Conservation (phyloP, 116 monocot species). For the Dioscorea cayenensis region DNA sequence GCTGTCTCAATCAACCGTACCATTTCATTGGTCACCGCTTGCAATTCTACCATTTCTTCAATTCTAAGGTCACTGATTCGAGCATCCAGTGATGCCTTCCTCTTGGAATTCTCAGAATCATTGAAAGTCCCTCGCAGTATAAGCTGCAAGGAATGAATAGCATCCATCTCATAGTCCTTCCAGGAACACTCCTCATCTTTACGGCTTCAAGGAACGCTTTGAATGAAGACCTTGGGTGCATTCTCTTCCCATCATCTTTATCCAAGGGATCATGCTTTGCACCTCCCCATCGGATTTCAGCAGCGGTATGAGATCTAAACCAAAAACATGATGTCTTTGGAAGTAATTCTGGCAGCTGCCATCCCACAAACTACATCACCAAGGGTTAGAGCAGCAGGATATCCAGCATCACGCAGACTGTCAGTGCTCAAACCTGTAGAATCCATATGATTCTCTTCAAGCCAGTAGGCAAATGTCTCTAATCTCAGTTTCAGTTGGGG, state of each 20-base stretch:
- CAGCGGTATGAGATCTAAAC: constrained; percentile 67
- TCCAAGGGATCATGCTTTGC: constrained; percentile 59
- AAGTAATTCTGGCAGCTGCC: constrained; percentile 73
- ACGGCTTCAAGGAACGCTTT: constrained; percentile 84
- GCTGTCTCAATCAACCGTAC: constrained; percentile 91
- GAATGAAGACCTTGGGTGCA: constrained; percentile 88
- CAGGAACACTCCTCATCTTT: constrained; percentile 66
- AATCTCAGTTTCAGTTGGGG: constrained; percentile 62
- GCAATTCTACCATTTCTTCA: constrained; percentile 61
- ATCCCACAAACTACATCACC: constrained; percentile 69
- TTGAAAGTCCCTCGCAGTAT: constrained; percentile 66
- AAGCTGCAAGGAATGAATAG: constrained; percentile 88
- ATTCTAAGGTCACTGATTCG: constrained; percentile 43
- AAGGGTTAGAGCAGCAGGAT: constrained; percentile 46
- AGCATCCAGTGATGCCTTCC: constrained; percentile 15
- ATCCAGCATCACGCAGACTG: constrained; percentile 80
- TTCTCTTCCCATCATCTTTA: constrained; percentile 55
- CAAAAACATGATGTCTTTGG: constrained; percentile 81
- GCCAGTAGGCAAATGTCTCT: constrained; percentile 62
- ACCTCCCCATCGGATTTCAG: constrained; percentile 82
- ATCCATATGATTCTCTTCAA: constrained; percentile 46
- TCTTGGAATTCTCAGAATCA: constrained; percentile 1
- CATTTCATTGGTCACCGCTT: constrained; percentile 81
- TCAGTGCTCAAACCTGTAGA: constrained; percentile 87
- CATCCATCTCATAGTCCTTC: constrained; percentile 93